These are phyloP conservation scores for Rubroboletus satanas DNA, from an alignment of 768 basidiomycete genomes.

Conservation along the genomic window DNA sequence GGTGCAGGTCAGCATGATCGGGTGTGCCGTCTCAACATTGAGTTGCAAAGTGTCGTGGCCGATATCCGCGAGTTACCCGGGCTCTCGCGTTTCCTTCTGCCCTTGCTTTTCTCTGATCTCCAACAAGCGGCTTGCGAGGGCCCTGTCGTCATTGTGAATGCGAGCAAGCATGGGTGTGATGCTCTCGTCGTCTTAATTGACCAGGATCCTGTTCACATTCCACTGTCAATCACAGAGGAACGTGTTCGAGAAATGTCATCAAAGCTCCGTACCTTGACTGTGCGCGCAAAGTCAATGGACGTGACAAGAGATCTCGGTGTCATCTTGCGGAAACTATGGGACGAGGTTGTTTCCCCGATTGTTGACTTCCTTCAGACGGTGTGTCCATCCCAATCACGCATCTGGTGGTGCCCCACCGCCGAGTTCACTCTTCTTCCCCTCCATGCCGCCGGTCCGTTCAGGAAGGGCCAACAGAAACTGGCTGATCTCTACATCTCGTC, in stretches of 20 bases:
- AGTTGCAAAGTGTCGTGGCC: neutral
- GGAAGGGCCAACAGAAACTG: neutral
- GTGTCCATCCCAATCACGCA: neutral
- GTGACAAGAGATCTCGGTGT: neutral
- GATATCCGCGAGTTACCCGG: neutral
- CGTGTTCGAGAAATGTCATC: neutral
- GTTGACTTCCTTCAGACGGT: neutral
- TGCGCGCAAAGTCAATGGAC: neutral
- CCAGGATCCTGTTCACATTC: neutral
- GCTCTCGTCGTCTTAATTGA: neutral
- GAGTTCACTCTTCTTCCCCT: neutral
- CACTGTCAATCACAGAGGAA: neutral
- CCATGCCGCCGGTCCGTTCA: neutral
- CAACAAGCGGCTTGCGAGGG: neutral
- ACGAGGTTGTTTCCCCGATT: neutral
- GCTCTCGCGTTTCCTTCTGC: neutral
- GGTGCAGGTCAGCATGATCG: neutral
- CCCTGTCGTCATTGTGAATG: neutral
- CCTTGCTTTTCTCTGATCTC: neutral
- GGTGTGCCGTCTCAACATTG: neutral
- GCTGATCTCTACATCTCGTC: too few relatives aligned
- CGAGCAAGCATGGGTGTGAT: neutral
- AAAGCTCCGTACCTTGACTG: neutral
- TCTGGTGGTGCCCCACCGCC: neutral
- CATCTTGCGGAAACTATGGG: neutral